These are phyloP conservation scores for Erodium trifolium DNA, from an alignment of 441 rosid genomes.

Conservation along the genomic window DNA sequence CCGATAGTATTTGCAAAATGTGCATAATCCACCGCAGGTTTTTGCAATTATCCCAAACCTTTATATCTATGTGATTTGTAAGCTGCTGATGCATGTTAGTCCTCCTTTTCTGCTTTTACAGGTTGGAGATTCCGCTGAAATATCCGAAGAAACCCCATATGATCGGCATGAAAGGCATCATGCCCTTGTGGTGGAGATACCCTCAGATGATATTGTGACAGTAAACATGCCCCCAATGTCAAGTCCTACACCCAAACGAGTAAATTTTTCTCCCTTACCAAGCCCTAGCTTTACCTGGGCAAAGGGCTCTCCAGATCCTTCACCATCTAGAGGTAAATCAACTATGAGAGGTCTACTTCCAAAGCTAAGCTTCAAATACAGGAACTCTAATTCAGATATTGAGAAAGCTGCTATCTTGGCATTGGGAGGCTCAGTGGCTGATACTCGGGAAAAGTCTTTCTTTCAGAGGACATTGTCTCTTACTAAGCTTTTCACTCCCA, in stretches of 20 bases:
- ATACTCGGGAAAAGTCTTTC: constrained; percentile 34
- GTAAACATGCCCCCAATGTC: constrained; percentile 50
- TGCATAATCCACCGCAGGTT: too few species aligned
- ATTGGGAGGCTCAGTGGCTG: constrained; percentile 44
- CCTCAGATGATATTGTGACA: constrained; percentile 32
- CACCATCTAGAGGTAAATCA: constrained; percentile 38
- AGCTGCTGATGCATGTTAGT: not conserved
- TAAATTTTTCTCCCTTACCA: constrained; percentile 66
- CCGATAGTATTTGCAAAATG: too few species aligned
- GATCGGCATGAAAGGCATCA: constrained; percentile 26
- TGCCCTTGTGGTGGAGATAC: constrained; percentile 41
- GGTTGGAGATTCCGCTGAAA: constrained; percentile 50
- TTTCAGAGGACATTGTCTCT: constrained; percentile 63
- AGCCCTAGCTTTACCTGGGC: constrained; percentile 43
- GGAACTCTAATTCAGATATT: constrained; percentile 45
- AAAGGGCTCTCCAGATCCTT: constrained; percentile 36
- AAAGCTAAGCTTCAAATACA: constrained; percentile 53
- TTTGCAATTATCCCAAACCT: not conserved
- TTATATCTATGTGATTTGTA: not conserved
- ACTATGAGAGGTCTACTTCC: constrained; percentile 50
- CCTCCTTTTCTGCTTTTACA: constrained; percentile 19
- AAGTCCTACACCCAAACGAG: constrained; percentile 54
- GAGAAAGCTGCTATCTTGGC: constrained; percentile 74
- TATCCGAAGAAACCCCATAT: constrained; percentile 41
- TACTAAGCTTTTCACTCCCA: constrained; percentile 56